Conservation (phyloP, 345 rosid genomes). For the Lagerstroemia speciosa region DNA sequence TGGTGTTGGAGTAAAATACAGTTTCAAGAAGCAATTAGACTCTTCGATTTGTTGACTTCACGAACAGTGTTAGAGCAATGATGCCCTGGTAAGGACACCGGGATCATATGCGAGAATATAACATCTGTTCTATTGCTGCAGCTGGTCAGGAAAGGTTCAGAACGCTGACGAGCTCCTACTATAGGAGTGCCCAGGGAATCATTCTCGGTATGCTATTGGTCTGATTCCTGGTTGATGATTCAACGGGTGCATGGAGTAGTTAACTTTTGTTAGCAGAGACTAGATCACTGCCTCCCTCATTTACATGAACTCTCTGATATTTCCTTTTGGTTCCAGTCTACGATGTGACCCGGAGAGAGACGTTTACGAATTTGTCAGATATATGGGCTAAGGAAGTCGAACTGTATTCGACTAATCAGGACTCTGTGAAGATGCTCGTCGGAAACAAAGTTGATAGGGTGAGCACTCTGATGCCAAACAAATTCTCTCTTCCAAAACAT, state of each 20-base stretch:
- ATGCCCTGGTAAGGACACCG: neutral
- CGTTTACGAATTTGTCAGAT: slow-evolving; percentile 73
- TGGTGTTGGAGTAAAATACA: neutral
- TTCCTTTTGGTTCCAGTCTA: slow-evolving; percentile 39
- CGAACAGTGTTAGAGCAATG: neutral
- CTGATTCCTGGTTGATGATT: neutral
- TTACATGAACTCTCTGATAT: neutral
- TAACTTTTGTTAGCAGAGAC: neutral
- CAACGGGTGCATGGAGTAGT: neutral
- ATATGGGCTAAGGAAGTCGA: slow-evolving; percentile 94
- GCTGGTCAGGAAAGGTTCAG: slow-evolving; percentile 98
- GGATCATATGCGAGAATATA: slow-evolving; percentile 5
- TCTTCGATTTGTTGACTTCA: neutral
- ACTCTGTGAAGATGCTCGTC: slow-evolving; percentile 85
- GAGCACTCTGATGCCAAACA: slow-evolving; percentile 16
- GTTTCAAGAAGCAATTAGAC: too few species aligned
- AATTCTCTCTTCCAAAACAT: neutral
- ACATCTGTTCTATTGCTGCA: slow-evolving; percentile 38
- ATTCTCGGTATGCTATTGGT: slow-evolving; percentile 51
- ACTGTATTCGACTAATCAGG: slow-evolving; percentile 70
- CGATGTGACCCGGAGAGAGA: slow-evolving; percentile 85
- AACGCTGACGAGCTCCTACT: slow-evolving; percentile 86
- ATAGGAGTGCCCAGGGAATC: slow-evolving; percentile 89
- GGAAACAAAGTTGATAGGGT: slow-evolving; percentile 78
- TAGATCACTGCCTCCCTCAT: neutral